phyloP scores from a whole-genome alignment of 2,329 filamentous ascomycete genomes.

The Colletotrichum endophyticum region DNA sequence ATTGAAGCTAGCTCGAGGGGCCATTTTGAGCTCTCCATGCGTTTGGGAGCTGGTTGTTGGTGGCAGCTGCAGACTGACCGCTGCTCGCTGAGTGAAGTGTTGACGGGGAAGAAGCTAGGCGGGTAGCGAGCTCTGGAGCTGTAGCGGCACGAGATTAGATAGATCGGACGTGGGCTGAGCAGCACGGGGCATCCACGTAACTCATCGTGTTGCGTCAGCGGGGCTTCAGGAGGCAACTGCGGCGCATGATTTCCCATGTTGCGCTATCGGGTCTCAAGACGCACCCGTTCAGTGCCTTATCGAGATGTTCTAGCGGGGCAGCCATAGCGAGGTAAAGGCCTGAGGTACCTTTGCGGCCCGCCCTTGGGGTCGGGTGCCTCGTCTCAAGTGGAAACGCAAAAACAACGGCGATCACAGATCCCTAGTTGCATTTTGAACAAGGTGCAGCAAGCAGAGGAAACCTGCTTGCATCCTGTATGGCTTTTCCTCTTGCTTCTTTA shows the following conservation, averaged over 20 bases:
- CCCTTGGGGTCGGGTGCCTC: neutral
- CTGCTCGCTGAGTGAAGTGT: neutral
- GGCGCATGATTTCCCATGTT: neutral
- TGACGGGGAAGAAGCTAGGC: neutral
- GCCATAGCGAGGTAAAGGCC: neutral
- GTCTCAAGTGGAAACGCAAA: neutral
- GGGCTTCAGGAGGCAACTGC: neutral
- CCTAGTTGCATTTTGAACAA: neutral
- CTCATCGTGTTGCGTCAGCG: conserved; percentile 13
- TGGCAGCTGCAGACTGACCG: conserved; percentile 10
- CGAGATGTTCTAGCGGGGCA: neutral
- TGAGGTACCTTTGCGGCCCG: neutral
- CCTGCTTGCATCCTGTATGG: neutral
- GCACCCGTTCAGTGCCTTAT: neutral
- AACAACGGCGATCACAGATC: neutral
- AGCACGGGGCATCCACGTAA: neutral
- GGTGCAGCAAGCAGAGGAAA: neutral
- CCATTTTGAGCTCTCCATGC: conserved; percentile 67
- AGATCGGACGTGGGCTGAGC: neutral
- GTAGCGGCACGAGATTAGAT: neutral
- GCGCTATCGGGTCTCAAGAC: neutral
- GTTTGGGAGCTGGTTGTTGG: conserved; percentile 10
- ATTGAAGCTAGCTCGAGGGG: conserved; percentile 73
- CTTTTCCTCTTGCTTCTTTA: neutral
- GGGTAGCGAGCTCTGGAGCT: conserved; percentile 2